phyloP scores from a whole-genome alignment of 257 asterid genomes.

The Anisodus tanguticus region DNA sequence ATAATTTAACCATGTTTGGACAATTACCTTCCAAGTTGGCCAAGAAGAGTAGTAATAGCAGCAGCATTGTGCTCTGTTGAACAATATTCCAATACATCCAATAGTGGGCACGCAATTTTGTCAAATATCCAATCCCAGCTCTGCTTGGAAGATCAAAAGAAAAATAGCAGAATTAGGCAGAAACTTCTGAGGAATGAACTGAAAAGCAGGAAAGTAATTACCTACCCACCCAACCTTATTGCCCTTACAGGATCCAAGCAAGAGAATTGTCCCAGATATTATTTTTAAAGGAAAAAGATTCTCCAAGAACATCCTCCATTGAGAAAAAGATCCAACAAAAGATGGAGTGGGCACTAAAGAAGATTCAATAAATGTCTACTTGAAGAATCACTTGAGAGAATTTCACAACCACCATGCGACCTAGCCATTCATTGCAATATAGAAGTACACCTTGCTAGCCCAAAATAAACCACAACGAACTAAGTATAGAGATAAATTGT shows the following conservation, averaged over 20 bases:
- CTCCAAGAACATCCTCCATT: constrained; percentile 14
- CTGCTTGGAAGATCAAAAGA: constrained; percentile 50
- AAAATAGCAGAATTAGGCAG: background rate
- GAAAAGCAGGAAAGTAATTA: constrained; percentile 7
- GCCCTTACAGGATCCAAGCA: background rate
- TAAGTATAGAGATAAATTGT: background rate
- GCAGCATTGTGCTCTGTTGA: constrained; percentile 49
- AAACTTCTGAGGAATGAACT: constrained; percentile 11
- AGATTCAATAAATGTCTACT: background rate
- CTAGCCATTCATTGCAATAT: background rate
- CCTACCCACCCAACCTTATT: background rate
- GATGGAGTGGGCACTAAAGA: background rate
- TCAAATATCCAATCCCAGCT: constrained; percentile 79
- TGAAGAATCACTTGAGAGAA: constrained; percentile 12
- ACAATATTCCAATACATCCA: constrained; percentile 54
- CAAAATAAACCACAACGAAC: background rate
- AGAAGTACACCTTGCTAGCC: background rate
- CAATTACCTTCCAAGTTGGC: constrained; percentile 87
- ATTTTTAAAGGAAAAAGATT: background rate
- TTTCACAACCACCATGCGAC: background rate
- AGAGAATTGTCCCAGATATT: constrained; percentile 4
- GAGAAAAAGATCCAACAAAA: constrained; percentile 16
- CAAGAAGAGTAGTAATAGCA: constrained; percentile 64
- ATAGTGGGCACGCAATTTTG: constrained; percentile 51
- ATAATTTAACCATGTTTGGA: background rate